Evolutionary conservation across 352 stramenopile species (phyloP).

Genomic region (Globisporangium iwayamae): DNA sequence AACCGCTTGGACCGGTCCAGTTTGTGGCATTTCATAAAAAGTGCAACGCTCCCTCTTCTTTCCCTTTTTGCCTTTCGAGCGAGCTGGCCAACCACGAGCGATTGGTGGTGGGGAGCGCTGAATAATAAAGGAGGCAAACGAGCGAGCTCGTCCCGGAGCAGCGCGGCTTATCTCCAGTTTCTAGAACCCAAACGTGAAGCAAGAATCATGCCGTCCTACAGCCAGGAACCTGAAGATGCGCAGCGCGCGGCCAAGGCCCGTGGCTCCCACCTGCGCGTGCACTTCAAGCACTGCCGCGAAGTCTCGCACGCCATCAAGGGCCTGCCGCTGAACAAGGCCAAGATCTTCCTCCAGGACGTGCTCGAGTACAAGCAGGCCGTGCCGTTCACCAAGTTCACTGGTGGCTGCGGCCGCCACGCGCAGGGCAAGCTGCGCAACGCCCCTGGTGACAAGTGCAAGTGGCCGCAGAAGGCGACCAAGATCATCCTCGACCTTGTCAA

Average conservation of each 20-base stretch:
- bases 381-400: slow-evolving; percentile 98
- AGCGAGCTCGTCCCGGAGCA: not conserved
- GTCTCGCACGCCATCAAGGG: slow-evolving; percentile 98
- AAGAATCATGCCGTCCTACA: slow-evolving; percentile 86
- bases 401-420: slow-evolving; percentile 96
- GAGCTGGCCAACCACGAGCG: slow-evolving; percentile 10
- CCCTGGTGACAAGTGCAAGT: slow-evolving; percentile 97
- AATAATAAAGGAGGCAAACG: not conserved
- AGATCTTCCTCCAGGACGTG: slow-evolving; percentile 95
- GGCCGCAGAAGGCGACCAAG: slow-evolving; percentile 98
- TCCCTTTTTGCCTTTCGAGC: not conserved
- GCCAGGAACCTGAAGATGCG: slow-evolving; percentile 88
- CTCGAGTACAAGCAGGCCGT: slow-evolving; percentile 97
- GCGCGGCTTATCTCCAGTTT: slow-evolving; percentile 19
- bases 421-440: slow-evolving; percentile 95
- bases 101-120: slow-evolving; percentile 55
- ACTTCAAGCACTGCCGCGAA: slow-evolving; percentile 99
- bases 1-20: not conserved
- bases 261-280: slow-evolving; percentile 96
- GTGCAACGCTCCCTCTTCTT: not conserved
- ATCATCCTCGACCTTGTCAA: slow-evolving; percentile 98
- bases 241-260: slow-evolving; percentile 92
- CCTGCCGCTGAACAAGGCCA: slow-evolving; percentile 94
- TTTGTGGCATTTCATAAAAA: not conserved
- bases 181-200: slow-evolving; percentile 81